phyloP scores from a whole-genome alignment of 768 basidiomycete species.

The Xerocomus spinulosus region DNA sequence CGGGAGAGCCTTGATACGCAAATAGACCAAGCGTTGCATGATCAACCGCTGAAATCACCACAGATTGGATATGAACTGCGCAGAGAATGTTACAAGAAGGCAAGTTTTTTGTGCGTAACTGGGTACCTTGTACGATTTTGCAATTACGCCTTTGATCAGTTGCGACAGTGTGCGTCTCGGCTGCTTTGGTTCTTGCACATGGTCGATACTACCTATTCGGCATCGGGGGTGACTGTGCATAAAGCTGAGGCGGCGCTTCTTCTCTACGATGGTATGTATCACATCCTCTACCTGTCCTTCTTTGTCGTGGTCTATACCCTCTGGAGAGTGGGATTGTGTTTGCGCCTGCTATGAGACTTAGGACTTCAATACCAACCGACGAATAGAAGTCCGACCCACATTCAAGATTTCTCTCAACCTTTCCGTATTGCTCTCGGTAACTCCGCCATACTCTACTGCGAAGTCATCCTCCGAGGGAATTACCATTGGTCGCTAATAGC shows the following conservation, averaged over 20 bases:
- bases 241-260: slow-evolving; percentile 5
- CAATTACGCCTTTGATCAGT: slow-evolving; percentile 16
- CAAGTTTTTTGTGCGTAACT: slow-evolving; percentile 7
- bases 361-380: not conserved
- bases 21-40: slow-evolving; percentile 1
- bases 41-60: slow-evolving; percentile 14
- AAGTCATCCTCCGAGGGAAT: not conserved
- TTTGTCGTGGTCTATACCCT: slow-evolving; percentile 7
- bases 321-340: not conserved
- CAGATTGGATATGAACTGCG: slow-evolving; percentile 20
- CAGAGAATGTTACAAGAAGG: slow-evolving; percentile 18
- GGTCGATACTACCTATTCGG: not conserved
- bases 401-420: slow-evolving; percentile 13
- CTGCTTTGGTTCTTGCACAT: slow-evolving; percentile 9
- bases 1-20: slow-evolving; percentile 4
- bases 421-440: slow-evolving; percentile 3
- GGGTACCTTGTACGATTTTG: slow-evolving; percentile 24
- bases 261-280: slow-evolving; percentile 5
- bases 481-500: slow-evolving; percentile 10
- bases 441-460: not conserved
- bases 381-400: slow-evolving; percentile 10
- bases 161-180: slow-evolving; percentile 14
- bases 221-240: slow-evolving; percentile 1
- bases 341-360: slow-evolving; percentile 11
- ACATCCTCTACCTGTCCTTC: slow-evolving; percentile 1